phyloP scores from a whole-genome alignment of 179 eudicot species.

The Camellia oleifera region DNA sequence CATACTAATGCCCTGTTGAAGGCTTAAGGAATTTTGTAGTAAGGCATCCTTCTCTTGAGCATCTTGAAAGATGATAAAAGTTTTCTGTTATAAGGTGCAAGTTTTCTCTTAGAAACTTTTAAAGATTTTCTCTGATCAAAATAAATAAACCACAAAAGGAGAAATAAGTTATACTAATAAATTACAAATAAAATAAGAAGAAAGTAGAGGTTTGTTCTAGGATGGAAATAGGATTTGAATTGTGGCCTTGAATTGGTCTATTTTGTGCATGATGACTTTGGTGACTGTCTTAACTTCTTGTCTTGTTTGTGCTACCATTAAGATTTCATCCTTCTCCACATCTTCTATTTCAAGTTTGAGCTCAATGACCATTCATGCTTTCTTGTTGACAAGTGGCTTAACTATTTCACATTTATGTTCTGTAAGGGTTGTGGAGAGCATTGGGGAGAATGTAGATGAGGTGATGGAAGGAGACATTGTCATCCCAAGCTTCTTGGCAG shows the following conservation, averaged over 20 bases:
- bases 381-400: background rate
- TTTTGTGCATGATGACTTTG: background rate
- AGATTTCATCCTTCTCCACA: background rate
- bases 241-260: background rate
- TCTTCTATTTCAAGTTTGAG: background rate
- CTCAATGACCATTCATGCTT: background rate
- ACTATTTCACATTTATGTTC: background rate
- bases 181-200: no score
- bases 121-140: no score
- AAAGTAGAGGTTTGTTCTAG: no score
- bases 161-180: no score
- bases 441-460: constrained; percentile 66
- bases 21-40: background rate
- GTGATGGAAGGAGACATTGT: constrained; percentile 72
- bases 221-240: background rate
- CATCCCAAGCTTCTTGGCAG: constrained; percentile 69
- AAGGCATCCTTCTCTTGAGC: no score
- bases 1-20: background rate
- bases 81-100: no score
- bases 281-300: background rate
- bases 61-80: no score
- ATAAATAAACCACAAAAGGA: no score
- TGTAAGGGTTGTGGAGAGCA: constrained; percentile 71
- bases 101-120: no score
- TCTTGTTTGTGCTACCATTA: background rate